phyloP scores from a whole-genome alignment of 305 asterid genomes.

The Fraxinus baroniana region DNA sequence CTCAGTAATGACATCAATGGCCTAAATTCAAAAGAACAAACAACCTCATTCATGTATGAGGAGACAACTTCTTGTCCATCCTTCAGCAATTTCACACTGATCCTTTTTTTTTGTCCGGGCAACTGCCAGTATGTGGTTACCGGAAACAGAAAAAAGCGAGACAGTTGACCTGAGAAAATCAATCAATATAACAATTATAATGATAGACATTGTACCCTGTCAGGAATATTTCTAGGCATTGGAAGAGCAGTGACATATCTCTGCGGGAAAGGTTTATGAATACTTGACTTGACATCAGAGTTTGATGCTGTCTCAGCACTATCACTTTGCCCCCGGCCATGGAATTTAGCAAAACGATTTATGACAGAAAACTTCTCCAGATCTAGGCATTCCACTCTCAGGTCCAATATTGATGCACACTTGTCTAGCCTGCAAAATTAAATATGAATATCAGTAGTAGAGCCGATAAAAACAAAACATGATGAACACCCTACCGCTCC shows the following conservation, averaged over 20 bases:
- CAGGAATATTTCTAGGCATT: slow-evolving; percentile 71
- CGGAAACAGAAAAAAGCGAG: slow-evolving; percentile 24
- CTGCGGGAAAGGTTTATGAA: slow-evolving; percentile 53
- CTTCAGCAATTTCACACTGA: slow-evolving; percentile 38
- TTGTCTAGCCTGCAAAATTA: slow-evolving; percentile 59
- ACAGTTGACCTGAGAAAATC: slow-evolving; percentile 28
- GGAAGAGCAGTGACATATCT: slow-evolving; percentile 79
- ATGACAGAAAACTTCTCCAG: slow-evolving; percentile 81
- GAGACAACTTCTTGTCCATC: slow-evolving; percentile 32
- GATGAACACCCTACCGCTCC: background rate
- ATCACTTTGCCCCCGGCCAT: slow-evolving; percentile 77
- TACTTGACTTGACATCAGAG: slow-evolving; percentile 40
- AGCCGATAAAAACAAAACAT: slow-evolving; percentile 11
- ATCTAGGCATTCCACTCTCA: slow-evolving; percentile 79
- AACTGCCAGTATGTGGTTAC: slow-evolving; percentile 40
- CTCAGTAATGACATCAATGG: slow-evolving; percentile 36
- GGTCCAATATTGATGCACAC: slow-evolving; percentile 66
- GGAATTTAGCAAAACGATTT: slow-evolving; percentile 83
- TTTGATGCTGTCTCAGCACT: slow-evolving; percentile 49
- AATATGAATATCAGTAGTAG: background rate
- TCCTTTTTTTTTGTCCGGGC: slow-evolving; percentile 33
- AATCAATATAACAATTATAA: slow-evolving; percentile 48
- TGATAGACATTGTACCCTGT: slow-evolving; percentile 72
- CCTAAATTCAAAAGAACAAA: slow-evolving; percentile 31
- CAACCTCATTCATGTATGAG: slow-evolving; percentile 32